These are phyloP conservation scores for Leptographium radiaticola DNA, from an alignment of 2,329 filamentous ascomycete genomes.

Conservation along the genomic window DNA sequence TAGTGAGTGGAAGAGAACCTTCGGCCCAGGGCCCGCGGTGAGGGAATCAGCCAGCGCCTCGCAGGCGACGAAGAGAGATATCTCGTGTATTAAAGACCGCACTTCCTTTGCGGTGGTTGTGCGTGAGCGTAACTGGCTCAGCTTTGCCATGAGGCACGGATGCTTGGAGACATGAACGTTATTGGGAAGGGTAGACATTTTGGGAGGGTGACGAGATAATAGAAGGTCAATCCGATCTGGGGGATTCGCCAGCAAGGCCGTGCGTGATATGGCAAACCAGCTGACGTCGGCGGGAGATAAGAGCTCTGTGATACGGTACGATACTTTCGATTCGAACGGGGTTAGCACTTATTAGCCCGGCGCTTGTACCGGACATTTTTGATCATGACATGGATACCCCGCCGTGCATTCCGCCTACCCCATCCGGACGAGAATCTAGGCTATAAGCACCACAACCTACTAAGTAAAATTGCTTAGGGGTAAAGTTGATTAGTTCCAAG, in stretches of 20 bases:
- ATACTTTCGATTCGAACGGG: too few species aligned
- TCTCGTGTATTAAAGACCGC: conserved; percentile 73
- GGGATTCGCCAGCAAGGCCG: too few species aligned
- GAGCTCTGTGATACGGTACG: too few species aligned
- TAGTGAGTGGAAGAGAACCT: conserved; percentile 33
- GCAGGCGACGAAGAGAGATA: conserved; percentile 66
- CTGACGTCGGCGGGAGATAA: too few species aligned
- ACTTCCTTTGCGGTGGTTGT: conserved; percentile 60
- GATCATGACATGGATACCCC: conserved; percentile 20
- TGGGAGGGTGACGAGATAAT: not conserved
- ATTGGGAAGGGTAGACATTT: conserved; percentile 27
- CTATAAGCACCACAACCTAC: conserved; percentile 26
- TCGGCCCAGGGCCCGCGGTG: conserved; percentile 41
- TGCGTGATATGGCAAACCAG: too few species aligned
- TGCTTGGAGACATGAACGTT: conserved; percentile 72
- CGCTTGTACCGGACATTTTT: not conserved
- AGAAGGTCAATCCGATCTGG: not conserved
- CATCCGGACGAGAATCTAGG: conserved; percentile 1
- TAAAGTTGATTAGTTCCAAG: not conserved
- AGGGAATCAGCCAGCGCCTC: conserved; percentile 64
- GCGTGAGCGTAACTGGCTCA: conserved; percentile 74
- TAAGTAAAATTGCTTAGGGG: conserved; percentile 19
- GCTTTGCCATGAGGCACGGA: conserved; percentile 76
- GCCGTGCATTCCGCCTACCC: conserved; percentile 18
- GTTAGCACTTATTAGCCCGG: not conserved